A percentile compares a stretch with the other conserved stretches of the same genome.
Evolutionary conservation across 257 asterid species (phyloP).

Genomic region (Ballota nigra): DNA sequence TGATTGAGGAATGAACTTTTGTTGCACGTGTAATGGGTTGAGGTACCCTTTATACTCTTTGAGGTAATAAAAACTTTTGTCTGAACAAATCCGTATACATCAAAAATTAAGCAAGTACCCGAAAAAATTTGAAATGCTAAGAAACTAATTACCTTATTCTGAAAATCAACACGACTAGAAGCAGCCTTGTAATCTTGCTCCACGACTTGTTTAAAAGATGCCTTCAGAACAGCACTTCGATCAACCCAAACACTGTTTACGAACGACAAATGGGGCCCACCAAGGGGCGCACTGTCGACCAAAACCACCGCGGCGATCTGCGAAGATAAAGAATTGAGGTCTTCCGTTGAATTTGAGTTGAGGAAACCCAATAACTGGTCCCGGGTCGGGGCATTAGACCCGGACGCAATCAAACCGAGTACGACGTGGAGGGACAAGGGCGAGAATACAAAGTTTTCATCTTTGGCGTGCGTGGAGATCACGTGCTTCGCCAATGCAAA

Average conservation of each 20-base stretch:
- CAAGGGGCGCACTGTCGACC: slow-evolving; percentile 36
- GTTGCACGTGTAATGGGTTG: too few species aligned
- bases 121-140: too few species aligned
- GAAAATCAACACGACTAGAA: slow-evolving; percentile 42
- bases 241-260: slow-evolving; percentile 59
- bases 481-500: neutral
- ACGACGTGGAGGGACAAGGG: neutral
- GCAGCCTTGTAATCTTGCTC: slow-evolving; percentile 40
- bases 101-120: too few species aligned
- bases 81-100: too few species aligned
- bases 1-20: too few species aligned
- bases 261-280: slow-evolving; percentile 49
- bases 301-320: slow-evolving; percentile 35
- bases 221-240: slow-evolving; percentile 35
- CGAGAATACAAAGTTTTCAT: neutral
- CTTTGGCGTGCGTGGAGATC: neutral
- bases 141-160: slow-evolving; percentile 40
- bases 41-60: too few species aligned
- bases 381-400: slow-evolving; percentile 16
- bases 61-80: too few species aligned
- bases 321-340: slow-evolving; percentile 35
- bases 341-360: slow-evolving; percentile 16
- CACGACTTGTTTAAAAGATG: slow-evolving; percentile 32
- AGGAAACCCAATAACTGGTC: neutral
- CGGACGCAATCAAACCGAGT: neutral